A percentile compares a stretch with the other conserved stretches of the same genome.
phyloP scores from a whole-genome alignment of 352 stramenopile genomes.

The Phytopythium vexans region DNA sequence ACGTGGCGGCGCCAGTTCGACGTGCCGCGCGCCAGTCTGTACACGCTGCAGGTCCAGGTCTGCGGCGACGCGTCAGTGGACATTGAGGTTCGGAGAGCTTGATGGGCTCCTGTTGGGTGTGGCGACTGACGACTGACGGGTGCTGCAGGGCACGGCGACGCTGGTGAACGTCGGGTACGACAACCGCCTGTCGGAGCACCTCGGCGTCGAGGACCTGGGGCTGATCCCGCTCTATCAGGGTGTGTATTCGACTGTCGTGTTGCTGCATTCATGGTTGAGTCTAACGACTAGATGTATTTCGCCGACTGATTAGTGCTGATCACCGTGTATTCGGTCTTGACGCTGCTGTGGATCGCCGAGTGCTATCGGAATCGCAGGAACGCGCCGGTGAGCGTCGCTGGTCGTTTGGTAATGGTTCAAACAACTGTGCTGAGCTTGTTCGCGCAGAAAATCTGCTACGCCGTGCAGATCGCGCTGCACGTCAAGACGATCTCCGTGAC shows the following conservation, averaged over 20 bases:
- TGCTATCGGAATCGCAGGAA: constrained; percentile 36
- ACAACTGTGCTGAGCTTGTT: neutral
- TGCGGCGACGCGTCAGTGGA: constrained; percentile 47
- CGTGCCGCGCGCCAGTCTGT: constrained; percentile 39
- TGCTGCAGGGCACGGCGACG: constrained; percentile 20
- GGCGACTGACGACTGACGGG: neutral
- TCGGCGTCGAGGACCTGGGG: constrained; percentile 58
- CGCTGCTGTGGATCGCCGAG: constrained; percentile 47
- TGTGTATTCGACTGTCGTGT: constrained; percentile 3
- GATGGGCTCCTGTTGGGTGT: neutral
- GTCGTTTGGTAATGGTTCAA: neutral
- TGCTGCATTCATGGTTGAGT: neutral
- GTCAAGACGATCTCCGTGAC: constrained; percentile 46
- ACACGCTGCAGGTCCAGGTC: constrained; percentile 61
- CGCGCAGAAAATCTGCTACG: constrained; percentile 44
- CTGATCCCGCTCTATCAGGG: constrained; percentile 56
- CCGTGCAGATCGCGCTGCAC: constrained; percentile 48
- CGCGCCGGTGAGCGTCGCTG: constrained; percentile 26
- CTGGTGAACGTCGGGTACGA: constrained; percentile 66
- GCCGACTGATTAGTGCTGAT: constrained; percentile 26
- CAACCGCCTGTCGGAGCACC: constrained; percentile 47
- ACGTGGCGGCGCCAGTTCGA: constrained; percentile 27
- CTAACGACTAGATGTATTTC: neutral
- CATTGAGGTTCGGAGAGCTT: constrained; percentile 25
- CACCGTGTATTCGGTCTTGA: constrained; percentile 32